phyloP scores from a whole-genome alignment of 2,329 filamentous ascomycete genomes.

The Tolypocladium inflatum region DNA sequence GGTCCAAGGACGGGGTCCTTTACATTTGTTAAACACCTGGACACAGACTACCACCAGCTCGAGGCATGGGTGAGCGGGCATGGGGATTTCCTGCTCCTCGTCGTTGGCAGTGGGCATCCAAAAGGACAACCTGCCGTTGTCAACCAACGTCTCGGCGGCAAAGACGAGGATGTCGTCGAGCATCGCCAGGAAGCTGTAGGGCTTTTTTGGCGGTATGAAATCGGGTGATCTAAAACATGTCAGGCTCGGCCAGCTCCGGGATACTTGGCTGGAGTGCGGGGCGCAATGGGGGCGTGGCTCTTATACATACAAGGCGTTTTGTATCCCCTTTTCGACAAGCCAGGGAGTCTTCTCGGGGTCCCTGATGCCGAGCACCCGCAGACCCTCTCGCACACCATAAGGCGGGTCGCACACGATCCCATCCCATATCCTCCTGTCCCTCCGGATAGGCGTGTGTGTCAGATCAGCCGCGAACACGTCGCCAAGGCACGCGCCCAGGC shows the following conservation, averaged over 20 bases:
- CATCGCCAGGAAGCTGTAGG: slow-evolving; percentile 87
- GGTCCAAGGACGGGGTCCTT: slow-evolving; percentile 11
- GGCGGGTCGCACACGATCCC: slow-evolving; percentile 93
- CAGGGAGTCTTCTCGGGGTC: slow-evolving; percentile 52
- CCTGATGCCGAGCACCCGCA: slow-evolving; percentile 75
- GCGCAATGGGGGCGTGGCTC: background rate
- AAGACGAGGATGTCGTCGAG: slow-evolving; percentile 84
- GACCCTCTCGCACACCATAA: slow-evolving; percentile 86
- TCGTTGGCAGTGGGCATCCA: slow-evolving; percentile 95
- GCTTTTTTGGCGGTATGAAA: slow-evolving; percentile 80
- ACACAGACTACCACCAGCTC: slow-evolving; percentile 67
- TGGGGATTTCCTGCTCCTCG: slow-evolving; percentile 63
- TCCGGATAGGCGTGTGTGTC: slow-evolving; percentile 71
- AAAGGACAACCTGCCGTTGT: slow-evolving; percentile 73
- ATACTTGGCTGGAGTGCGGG: background rate
- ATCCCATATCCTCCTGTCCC: slow-evolving; percentile 56
- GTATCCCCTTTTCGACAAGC: slow-evolving; percentile 59
- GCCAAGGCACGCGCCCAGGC: slow-evolving; percentile 53
- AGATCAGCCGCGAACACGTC: slow-evolving; percentile 80
- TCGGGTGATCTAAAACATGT: slow-evolving; percentile 33
- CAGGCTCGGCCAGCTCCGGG: slow-evolving; percentile 1
- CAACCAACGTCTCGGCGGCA: slow-evolving; percentile 64
- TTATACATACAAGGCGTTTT: slow-evolving; percentile 53
- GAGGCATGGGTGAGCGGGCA: slow-evolving; percentile 69
- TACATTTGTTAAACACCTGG: slow-evolving; percentile 85